These are phyloP conservation scores for Aspergillus sclerotioniger DNA, from an alignment of 495 filamentous ascomycete species.

Conservation along the genomic window DNA sequence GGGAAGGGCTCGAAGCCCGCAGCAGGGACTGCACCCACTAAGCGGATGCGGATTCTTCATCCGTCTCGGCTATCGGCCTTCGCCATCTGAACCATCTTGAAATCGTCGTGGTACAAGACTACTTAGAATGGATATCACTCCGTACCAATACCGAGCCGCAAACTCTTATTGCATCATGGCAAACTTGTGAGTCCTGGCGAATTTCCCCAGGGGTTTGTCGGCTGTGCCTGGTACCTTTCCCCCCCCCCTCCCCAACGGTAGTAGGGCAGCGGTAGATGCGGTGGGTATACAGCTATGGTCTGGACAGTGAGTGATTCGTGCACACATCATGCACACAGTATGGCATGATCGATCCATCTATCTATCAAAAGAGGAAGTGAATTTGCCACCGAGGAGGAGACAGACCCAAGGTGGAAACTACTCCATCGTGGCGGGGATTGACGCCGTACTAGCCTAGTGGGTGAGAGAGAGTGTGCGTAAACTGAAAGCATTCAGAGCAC, in stretches of 20 bases:
- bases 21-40: background rate
- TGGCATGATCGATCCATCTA: background rate
- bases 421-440: background rate
- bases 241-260: too few species aligned
- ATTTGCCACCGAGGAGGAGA: constrained; percentile 2
- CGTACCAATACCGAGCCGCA: background rate
- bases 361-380: background rate
- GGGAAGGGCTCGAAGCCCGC: background rate
- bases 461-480: background rate
- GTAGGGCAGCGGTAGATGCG: too few species aligned
- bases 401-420: background rate
- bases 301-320: background rate
- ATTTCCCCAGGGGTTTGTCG: too few species aligned
- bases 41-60: background rate
- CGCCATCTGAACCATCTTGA: background rate
- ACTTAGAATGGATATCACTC: too few species aligned
- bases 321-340: background rate
- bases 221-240: too few species aligned
- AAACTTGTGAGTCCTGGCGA: too few species aligned
- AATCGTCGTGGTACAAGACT: background rate
- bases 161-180: too few species aligned
- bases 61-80: background rate
- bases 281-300: too few species aligned
- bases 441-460: background rate
- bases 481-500: background rate